Evolutionary conservation across 768 basidiomycete species (phyloP), one percentile per base, ranked within the genome.

Genomic region (Mycena pura): DNA sequence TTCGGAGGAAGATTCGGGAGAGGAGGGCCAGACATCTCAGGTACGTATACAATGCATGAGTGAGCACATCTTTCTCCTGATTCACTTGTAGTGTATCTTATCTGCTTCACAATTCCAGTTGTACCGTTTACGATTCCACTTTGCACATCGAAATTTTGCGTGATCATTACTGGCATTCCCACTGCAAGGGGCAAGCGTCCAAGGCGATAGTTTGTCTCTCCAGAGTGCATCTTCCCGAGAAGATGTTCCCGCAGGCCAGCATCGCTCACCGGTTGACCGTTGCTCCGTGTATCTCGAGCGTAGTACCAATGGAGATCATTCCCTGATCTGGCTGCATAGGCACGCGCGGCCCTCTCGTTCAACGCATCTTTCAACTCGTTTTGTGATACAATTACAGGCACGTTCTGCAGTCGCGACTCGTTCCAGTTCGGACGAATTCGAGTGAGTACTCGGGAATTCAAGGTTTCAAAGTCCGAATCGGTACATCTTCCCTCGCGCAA

Each of bases 141-240:
- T 22, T 70, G 53, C 0, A 81, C 72, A 45, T 80, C 78, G 56
- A 70, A 78, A 47, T 80, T 82, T n/a, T 75, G 69, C 0, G 67
- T 53, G 0, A 81, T 58, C 46, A 80, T 69, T 0, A 81, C 74
- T 0, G 77, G 78, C 78, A 81, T 80, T 0, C 78, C 79, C 5
- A 74, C 67, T 0, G 72, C 74, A 0, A 82, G 44, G 0, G 77
- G 79, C 1, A 80, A 47, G 11, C 61, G 55, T 0, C 76, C 73
- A 0, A 78, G 63, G 0, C 73, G 46, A 13, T 76, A 73, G 1
- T 69, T 64, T 9, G 75, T 78, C 11, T 52, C 24, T 1, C 75
- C 74, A 0, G 74, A 74, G 55, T 68, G 56, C 5, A 76, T 1
- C 0, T 6, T 47, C 1, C 34, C 5, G 3, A 76, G 29, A 10